These are phyloP conservation scores for Volutella citrinella DNA, from an alignment of 2,329 filamentous ascomycete species.

Conservation along the genomic window DNA sequence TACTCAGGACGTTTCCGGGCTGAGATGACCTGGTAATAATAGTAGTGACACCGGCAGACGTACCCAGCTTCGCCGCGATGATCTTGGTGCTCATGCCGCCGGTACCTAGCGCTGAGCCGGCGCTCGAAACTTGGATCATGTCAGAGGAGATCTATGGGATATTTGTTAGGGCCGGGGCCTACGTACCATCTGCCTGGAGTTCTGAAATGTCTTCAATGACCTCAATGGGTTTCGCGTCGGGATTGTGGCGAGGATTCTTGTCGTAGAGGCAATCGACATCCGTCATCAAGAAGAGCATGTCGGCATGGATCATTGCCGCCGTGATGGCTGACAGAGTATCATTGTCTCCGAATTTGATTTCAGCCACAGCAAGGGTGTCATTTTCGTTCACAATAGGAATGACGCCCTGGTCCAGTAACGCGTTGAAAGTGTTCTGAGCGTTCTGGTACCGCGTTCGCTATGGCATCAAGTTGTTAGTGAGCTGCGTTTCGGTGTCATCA, in stretches of 20 bases:
- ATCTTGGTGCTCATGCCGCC: conserved; percentile 99
- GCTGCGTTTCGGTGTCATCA: background rate
- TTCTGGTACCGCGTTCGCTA: conserved; percentile 91
- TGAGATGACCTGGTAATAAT: conserved; percentile 93
- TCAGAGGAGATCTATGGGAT: conserved; percentile 17
- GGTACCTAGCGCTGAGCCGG: conserved; percentile 84
- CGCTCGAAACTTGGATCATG: conserved; percentile 67
- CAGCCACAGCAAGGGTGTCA: conserved; percentile 91
- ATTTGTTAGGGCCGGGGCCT: no score
- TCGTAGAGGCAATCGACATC: conserved; percentile 98
- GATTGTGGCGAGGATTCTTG: conserved; percentile 83
- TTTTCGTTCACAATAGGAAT: conserved; percentile 99
- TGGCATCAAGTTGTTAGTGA: conserved; percentile 3
- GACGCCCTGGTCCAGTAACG: conserved; percentile 89
- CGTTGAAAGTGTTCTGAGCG: conserved; percentile 90
- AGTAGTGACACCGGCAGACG: conserved; percentile 91
- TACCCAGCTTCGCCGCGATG: conserved; percentile 85
- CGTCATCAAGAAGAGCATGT: conserved; percentile 97
- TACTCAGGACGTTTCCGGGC: conserved; percentile 85
- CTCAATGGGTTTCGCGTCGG: conserved; percentile 85
- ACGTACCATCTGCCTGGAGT: conserved; percentile 73
- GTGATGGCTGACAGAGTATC: conserved; percentile 96
- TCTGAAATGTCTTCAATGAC: conserved; percentile 85
- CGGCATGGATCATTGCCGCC: conserved; percentile 93
- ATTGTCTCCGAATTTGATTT: conserved; percentile 99